These are phyloP conservation scores for Globisporangium cylindrosporum DNA, from an alignment of 352 stramenopile genomes.

Conservation along the genomic window DNA sequence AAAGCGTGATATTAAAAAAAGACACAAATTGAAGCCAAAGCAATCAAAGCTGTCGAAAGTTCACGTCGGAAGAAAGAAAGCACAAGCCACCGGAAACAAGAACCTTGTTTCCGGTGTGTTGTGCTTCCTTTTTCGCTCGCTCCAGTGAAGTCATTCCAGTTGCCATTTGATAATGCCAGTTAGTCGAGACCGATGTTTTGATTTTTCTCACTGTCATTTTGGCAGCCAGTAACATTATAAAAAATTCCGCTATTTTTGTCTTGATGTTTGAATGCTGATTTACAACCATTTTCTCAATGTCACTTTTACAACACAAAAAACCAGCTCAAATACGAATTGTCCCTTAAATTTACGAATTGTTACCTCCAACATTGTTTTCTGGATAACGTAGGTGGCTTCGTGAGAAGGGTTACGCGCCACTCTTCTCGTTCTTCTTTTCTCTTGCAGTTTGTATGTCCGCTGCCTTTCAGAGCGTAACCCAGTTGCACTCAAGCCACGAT, in stretches of 20 bases:
- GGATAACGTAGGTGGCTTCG: background rate
- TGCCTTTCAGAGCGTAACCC: conserved; percentile 1
- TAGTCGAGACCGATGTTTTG: too few relatives aligned
- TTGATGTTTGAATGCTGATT: background rate
- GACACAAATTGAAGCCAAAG: too few relatives aligned
- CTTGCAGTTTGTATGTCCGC: conserved; percentile 4
- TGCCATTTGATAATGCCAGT: too few relatives aligned
- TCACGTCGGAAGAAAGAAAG: background rate
- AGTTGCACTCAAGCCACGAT: conserved; percentile 7
- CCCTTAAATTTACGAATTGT: background rate
- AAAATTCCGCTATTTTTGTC: background rate
- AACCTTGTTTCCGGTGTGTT: too few relatives aligned
- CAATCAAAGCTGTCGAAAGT: background rate
- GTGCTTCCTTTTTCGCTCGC: too few relatives aligned
- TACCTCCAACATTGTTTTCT: background rate
- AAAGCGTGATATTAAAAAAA: background rate
- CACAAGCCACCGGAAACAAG: background rate
- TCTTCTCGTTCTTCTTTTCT: background rate
- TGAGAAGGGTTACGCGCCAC: conserved; percentile 2
- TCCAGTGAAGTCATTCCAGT: too few relatives aligned
- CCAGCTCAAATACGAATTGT: background rate
- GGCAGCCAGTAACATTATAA: background rate
- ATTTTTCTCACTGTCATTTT: background rate
- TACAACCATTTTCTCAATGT: background rate
- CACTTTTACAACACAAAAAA: background rate